A percentile compares a stretch with the other conserved stretches of the same genome.
These are phyloP conservation scores for Candida sanyaensis DNA, from an alignment of 1,139 yeast genomes.

Conservation along the genomic window DNA sequence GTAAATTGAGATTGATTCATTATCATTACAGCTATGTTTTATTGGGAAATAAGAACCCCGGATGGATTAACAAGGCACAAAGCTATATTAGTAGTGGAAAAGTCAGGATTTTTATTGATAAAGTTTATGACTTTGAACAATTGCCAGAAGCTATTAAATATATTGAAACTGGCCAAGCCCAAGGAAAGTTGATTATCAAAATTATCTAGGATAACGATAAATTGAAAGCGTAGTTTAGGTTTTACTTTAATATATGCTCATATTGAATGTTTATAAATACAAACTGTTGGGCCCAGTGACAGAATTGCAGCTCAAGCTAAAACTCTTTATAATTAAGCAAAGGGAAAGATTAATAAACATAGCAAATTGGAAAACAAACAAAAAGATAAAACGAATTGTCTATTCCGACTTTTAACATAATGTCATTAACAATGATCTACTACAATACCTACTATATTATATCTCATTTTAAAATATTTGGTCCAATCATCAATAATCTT, in stretches of 20 bases:
- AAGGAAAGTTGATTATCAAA: constrained; percentile 60
- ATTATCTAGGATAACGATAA: constrained; percentile 11
- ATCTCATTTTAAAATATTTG: constrained; percentile 54
- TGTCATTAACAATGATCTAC: constrained; percentile 13
- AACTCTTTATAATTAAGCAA: too few species aligned
- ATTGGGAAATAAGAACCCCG: background rate
- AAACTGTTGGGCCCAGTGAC: too few species aligned
- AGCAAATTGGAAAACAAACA: too few species aligned
- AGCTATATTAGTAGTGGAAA: constrained; percentile 40
- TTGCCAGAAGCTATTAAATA: constrained; percentile 50
- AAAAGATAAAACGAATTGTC: too few species aligned
- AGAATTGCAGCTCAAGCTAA: too few species aligned
- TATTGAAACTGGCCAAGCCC: constrained; percentile 47
- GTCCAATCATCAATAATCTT: constrained; percentile 60
- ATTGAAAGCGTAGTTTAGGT: background rate
- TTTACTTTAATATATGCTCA: too few species aligned
- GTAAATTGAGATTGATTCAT: background rate
- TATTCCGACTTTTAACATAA: too few species aligned
- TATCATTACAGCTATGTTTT: background rate
- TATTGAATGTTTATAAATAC: too few species aligned
- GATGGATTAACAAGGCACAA: constrained; percentile 7
- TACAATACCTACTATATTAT: constrained; percentile 37
- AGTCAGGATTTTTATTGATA: constrained; percentile 51
- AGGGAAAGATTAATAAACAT: too few species aligned
- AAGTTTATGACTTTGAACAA: constrained; percentile 49